These are phyloP conservation scores for Leptographium lundbergii DNA, from an alignment of 2,329 filamentous ascomycete genomes.

Conservation along the genomic window DNA sequence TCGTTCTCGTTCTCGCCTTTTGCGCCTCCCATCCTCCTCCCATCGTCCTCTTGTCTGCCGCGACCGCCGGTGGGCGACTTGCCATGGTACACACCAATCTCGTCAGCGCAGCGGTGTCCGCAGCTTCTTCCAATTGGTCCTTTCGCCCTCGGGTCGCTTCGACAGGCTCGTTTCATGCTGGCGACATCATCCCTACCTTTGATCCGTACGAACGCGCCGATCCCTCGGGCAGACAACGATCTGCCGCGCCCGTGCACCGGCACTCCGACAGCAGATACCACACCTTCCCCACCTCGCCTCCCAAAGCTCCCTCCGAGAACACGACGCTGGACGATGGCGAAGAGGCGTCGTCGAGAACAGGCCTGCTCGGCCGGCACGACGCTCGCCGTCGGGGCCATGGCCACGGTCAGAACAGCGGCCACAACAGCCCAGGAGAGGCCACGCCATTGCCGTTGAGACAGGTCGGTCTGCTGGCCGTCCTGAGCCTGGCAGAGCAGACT, in stretches of 20 bases:
- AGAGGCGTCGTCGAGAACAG: conserved; percentile 8
- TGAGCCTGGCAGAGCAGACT: conserved; percentile 88
- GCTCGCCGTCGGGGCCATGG: not conserved
- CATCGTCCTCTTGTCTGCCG: not conserved
- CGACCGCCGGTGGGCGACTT: not conserved
- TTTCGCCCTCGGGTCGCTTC: conserved; percentile 16
- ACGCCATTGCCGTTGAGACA: conserved; percentile 75
- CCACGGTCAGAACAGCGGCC: conserved; percentile 8
- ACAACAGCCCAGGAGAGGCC: conserved; percentile 23
- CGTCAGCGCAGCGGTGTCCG: conserved; percentile 6
- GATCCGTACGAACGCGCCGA: conserved; percentile 12
- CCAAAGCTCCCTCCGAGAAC: conserved; percentile 46
- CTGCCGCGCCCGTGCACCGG: conserved; percentile 31
- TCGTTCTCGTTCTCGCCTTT: too few species aligned
- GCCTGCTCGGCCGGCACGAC: not conserved
- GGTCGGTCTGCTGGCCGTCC: conserved; percentile 71
- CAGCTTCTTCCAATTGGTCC: not conserved
- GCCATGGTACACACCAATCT: conserved; percentile 13
- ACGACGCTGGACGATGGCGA: conserved; percentile 11
- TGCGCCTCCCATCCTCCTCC: not conserved
- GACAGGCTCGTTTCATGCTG: conserved; percentile 38
- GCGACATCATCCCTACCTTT: conserved; percentile 32
- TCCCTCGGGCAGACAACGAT: conserved; percentile 23
- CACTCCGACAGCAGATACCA: conserved; percentile 54
- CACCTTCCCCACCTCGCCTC: conserved; percentile 66